Evolutionary conservation across 106 monocot genomes (phyloP).

Genomic region (Apostasia shenzhenica): DNA sequence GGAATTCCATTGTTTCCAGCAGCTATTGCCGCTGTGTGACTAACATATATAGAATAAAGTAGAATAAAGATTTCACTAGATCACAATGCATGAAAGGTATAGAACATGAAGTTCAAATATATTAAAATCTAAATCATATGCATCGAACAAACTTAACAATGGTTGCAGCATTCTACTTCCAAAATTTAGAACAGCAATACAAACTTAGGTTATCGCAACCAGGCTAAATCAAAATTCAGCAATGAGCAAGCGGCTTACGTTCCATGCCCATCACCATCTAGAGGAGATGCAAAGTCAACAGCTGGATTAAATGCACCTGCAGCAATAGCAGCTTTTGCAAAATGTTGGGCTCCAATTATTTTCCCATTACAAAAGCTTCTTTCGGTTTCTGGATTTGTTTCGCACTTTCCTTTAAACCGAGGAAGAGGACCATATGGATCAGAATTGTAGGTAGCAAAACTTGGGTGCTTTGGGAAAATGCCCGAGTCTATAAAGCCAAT

Average conservation of each 20-base stretch:
- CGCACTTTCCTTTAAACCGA: slow-evolving; percentile 82
- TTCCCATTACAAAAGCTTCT: slow-evolving; percentile 86
- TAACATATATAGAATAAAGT: slow-evolving; percentile 13
- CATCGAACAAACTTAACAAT: no score
- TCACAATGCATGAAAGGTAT: background rate
- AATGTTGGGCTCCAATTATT: slow-evolving; percentile 96
- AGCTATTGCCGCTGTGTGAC: slow-evolving; percentile 93
- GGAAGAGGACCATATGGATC: slow-evolving; percentile 78
- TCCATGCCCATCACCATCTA: slow-evolving; percentile 99
- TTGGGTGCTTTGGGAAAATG: slow-evolving; percentile 84
- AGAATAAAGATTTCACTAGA: background rate
- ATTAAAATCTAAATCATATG: no score
- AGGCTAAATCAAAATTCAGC: no score
- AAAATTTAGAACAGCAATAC: no score
- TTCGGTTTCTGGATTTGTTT: slow-evolving; percentile 60
- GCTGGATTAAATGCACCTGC: slow-evolving; percentile 86
- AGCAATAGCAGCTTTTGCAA: slow-evolving; percentile 93
- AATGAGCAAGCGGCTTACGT: slow-evolving; percentile 32
- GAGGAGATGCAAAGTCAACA: slow-evolving; percentile 83
- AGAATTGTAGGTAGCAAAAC: slow-evolving; percentile 62
- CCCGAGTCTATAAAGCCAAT: slow-evolving; percentile 96
- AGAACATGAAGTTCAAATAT: no score
- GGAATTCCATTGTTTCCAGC: slow-evolving; percentile 97
- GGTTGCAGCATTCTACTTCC: no score
- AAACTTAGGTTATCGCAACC: no score